A percentile compares a stretch with the other conserved stretches of the same genome.
phyloP scores from a whole-genome alignment of 345 rosid genomes.

The Populus tremula region DNA sequence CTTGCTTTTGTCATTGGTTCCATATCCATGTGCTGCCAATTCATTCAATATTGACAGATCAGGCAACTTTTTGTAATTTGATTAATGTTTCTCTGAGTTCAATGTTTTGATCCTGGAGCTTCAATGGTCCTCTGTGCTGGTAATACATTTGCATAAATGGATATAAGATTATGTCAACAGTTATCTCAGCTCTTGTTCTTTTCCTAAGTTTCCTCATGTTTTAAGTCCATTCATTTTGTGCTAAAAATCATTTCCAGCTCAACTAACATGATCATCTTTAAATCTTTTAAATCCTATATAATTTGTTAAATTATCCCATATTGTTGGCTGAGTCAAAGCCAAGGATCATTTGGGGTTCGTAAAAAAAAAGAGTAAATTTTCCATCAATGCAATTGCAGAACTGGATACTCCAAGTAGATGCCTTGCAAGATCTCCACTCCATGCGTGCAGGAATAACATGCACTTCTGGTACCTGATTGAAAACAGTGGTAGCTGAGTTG shows the following conservation, averaged over 20 bases:
- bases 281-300: not conserved
- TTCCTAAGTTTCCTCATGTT: not conserved
- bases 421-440: too few relatives aligned
- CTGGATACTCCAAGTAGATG: too few relatives aligned
- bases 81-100: not conserved
- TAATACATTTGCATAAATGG: not conserved
- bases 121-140: not conserved
- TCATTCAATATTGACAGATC: not conserved
- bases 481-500: too few relatives aligned
- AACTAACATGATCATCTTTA: not conserved
- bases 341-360: too few relatives aligned
- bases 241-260: not conserved
- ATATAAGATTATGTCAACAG: not conserved
- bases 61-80: not conserved
- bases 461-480: too few relatives aligned
- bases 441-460: too few relatives aligned
- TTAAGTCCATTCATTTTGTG: not conserved
- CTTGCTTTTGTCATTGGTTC: slow-evolving; percentile 19
- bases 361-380: too few relatives aligned
- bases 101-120: not conserved
- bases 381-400: too few relatives aligned
- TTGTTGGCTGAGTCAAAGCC: too few relatives aligned
- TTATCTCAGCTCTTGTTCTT: not conserved
- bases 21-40: slow-evolving; percentile 8
- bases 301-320: not conserved